A percentile compares a stretch with the other conserved stretches of the same genome.
Evolutionary conservation across 129 eudicot species (phyloP).

Genomic region (Glebionis coronaria): DNA sequence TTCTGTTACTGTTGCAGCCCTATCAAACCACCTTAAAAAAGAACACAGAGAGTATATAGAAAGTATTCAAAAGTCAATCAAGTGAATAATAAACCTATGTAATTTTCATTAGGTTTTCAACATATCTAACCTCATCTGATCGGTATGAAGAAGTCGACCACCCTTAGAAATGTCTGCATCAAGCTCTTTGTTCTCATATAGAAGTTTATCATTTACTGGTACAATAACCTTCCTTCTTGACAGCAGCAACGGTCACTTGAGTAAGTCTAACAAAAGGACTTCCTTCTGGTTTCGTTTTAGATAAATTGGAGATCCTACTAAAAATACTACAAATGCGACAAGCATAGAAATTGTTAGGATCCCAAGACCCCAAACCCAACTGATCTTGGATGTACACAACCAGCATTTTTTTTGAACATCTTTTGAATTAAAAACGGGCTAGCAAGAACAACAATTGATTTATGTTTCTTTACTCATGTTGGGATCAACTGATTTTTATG

Average conservation of each 20-base stretch:
- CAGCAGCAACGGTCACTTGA: constrained; percentile 34
- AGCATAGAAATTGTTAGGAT: constrained; percentile 37
- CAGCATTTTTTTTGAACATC: too few relatives aligned
- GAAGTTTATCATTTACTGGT: constrained; percentile 22
- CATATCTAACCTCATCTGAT: constrained; percentile 29
- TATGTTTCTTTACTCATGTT: too few relatives aligned
- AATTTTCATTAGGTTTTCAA: background rate
- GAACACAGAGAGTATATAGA: background rate
- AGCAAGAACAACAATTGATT: too few relatives aligned
- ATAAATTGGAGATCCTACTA: constrained; percentile 36
- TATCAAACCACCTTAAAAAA: constrained; percentile 62
- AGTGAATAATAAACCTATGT: background rate
- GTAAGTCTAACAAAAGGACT: constrained; percentile 40
- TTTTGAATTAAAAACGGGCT: too few relatives aligned
- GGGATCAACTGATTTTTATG: too few relatives aligned
- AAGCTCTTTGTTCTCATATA: constrained; percentile 34
- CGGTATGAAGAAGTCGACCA: constrained; percentile 36
- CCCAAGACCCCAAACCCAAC: constrained; percentile 48
- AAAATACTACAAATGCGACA: constrained; percentile 20
- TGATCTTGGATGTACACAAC: constrained; percentile 38
- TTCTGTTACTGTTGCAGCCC: constrained; percentile 51
- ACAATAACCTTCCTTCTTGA: constrained; percentile 27
- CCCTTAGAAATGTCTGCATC: constrained; percentile 33
- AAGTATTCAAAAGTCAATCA: background rate
- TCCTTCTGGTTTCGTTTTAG: constrained; percentile 29